phyloP scores from a whole-genome alignment of 495 filamentous ascomycete species.

The Hyaloscypha variabilis region DNA sequence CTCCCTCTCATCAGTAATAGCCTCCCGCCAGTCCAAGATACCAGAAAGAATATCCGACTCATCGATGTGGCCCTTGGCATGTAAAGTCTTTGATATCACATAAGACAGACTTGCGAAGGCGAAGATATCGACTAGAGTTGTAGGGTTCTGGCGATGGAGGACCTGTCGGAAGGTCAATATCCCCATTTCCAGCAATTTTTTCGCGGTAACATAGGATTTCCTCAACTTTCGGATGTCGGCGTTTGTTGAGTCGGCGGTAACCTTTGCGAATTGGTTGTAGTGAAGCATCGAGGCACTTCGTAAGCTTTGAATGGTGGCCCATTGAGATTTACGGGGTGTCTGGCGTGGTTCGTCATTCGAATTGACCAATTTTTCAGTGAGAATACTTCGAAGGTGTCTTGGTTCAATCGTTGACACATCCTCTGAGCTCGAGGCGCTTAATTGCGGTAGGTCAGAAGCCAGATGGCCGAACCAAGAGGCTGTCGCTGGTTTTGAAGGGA shows the following conservation, averaged over 20 bases:
- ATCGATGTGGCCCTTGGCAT: conserved; percentile 20
- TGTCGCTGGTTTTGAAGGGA: not conserved
- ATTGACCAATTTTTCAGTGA: conserved; percentile 7
- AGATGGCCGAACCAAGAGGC: conserved; percentile 16
- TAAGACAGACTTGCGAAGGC: conserved; percentile 30
- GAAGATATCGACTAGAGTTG: conserved; percentile 21
- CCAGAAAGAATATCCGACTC: conserved; percentile 27
- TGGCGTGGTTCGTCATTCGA: conserved; percentile 6
- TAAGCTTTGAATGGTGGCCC: conserved; percentile 26
- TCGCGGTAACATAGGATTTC: conserved; percentile 18
- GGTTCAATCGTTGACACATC: conserved; percentile 8
- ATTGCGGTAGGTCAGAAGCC: conserved; percentile 6
- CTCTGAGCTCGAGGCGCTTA: not conserved
- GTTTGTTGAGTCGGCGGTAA: conserved; percentile 2
- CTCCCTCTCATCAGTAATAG: conserved; percentile 25
- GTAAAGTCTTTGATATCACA: conserved; percentile 26
- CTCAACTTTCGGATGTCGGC: conserved; percentile 19
- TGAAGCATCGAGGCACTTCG: conserved; percentile 23
- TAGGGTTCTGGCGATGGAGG: conserved; percentile 18
- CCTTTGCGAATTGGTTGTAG: conserved; percentile 18
- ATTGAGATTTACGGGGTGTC: conserved; percentile 23
- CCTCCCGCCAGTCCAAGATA: conserved; percentile 20
- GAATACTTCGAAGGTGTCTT: conserved; percentile 12
- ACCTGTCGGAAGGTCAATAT: conserved; percentile 25
- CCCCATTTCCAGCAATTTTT: conserved; percentile 21